Evolutionary conservation across 805 yeast species (phyloP), one percentile per base, ranked within the genome.

Genomic region (Ogataea philodendri): DNA sequence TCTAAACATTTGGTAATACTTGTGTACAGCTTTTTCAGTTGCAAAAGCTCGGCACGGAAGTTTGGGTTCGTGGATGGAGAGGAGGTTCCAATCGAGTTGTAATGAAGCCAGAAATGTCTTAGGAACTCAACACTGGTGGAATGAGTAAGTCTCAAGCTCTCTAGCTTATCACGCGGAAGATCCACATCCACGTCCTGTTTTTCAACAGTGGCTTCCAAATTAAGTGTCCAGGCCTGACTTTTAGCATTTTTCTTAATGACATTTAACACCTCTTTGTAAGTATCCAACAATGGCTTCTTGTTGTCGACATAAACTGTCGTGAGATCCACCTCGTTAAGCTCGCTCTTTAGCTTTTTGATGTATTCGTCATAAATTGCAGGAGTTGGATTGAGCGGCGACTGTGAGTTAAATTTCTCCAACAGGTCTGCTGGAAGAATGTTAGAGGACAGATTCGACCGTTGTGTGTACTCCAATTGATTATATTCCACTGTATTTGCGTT

Each of bases 71-170:
- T 49, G 6, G 54, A 39, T 4, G 55, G 51, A 1, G 61, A 48
- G 1, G 62, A 49, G 10, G 39, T 37, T n/a, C 59, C 47, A 23
- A 59, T 52, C 5, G 55, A 53, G 40, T 71, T 72, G 48, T 74
- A 74, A 52, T 77, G 80, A 1, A 70, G 54, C 83, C 89, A 84
- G 55, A 83, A 84, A 55, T 84, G 94, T 39, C 77, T 73, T 25
- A 84, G 59, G 53, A 84, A 84, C 55, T 84, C 94, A 22, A 80
- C 69, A 3, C 89, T 76, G 0, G 93, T 81, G 1, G 81, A 74
- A 53, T 84, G 89, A 10, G 81, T 68, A 26, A 81, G 58, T 32
- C 79, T 62, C 22, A 84, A 62, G 28, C 70, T 66, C 32, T 79
- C 84, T 14, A 59, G 39, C 33, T 48, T 48, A 22, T 45, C 48